Base-by-base conservation (phyloP, 768 basidiomycete species). In the Astraeus odoratus region DNA sequence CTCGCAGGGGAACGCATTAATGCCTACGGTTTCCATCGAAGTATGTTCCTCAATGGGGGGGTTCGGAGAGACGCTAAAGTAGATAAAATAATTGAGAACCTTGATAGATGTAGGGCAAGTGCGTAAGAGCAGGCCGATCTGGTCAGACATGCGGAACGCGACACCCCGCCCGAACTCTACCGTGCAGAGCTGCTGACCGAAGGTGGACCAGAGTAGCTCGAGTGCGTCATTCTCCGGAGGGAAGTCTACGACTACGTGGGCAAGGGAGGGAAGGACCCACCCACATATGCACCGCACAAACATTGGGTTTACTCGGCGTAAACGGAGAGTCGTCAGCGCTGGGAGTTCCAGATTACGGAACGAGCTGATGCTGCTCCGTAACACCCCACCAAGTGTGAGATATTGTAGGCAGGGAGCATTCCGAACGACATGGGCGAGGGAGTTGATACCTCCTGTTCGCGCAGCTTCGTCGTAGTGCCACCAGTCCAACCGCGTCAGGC, bases 401-500 rank as follows among this genome's bases (percentile, higher is more conserved):
- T 77, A 83, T 39, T 71, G 67, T 39, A 85, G 55, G 47, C 75
- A 76, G 6, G 83, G 80, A 3, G 80, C 59, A 37, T 61, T 64
- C 8, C 58, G 63, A 20, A 86, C 70, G 47, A 81, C 76, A 42
- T 72, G 62, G 2, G 57, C 54, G 33, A 86, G 64, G 6, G 75
- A 78, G 59, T 85, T 84, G 48, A 84, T 77, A 5, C 82, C 83
- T 2, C 81, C 81, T 15, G 77, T 70, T 36, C 76, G 71, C 30
- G 77, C 74, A 18, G 82, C 81, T 57, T 62, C 57, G 48, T 60
- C 65, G 51, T 76, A 59, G 54, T 83, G 73, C 78, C 80, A 83
- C 81, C 81, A 85, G 39, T 84, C 81, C 24, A 86, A 69, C 22
- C 81, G 76, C 35, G 72, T 74, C 31, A 86, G 66, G 18, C 74